These are phyloP conservation scores for Amniculicola lignicola DNA, from an alignment of 495 filamentous ascomycete species.

Conservation along the genomic window DNA sequence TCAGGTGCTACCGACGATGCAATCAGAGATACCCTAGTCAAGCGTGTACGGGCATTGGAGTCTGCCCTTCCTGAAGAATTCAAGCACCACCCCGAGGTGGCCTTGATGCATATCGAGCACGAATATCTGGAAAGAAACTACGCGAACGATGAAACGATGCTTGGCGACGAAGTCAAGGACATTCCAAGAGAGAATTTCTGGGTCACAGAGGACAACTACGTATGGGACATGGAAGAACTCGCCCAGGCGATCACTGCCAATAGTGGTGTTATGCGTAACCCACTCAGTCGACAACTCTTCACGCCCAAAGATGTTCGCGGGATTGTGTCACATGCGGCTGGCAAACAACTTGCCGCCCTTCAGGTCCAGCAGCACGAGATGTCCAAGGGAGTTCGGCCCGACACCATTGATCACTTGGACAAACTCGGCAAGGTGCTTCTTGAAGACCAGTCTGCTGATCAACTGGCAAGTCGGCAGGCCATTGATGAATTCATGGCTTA, in stretches of 20 bases:
- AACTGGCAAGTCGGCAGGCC: constrained; percentile 34
- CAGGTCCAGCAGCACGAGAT: constrained; percentile 41
- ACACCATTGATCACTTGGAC: constrained; percentile 41
- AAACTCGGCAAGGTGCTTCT: constrained; percentile 38
- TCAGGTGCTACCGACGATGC: constrained; percentile 20
- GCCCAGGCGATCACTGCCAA: constrained; percentile 30
- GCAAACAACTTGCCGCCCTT: constrained; percentile 29
- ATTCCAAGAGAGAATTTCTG: constrained; percentile 36
- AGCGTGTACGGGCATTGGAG: constrained; percentile 27
- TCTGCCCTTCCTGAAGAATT: constrained; percentile 30
- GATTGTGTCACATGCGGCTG: constrained; percentile 27
- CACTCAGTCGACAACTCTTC: constrained; percentile 35
- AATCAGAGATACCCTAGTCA: constrained; percentile 29
- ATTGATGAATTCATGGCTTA: constrained; percentile 44
- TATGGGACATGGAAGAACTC: constrained; percentile 36
- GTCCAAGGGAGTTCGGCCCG: constrained; percentile 39
- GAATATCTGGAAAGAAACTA: constrained; percentile 36
- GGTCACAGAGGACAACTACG: constrained; percentile 34
- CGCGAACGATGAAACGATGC: constrained; percentile 40
- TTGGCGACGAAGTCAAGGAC: constrained; percentile 33
- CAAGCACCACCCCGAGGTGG: constrained; percentile 21
- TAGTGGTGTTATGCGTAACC: constrained; percentile 35
- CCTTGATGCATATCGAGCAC: constrained; percentile 39
- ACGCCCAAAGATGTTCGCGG: constrained; percentile 34
- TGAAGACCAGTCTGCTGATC: constrained; percentile 38